Base-by-base conservation (phyloP, 2,329 filamentous ascomycete species). In the Fusarium sp. region DNA sequence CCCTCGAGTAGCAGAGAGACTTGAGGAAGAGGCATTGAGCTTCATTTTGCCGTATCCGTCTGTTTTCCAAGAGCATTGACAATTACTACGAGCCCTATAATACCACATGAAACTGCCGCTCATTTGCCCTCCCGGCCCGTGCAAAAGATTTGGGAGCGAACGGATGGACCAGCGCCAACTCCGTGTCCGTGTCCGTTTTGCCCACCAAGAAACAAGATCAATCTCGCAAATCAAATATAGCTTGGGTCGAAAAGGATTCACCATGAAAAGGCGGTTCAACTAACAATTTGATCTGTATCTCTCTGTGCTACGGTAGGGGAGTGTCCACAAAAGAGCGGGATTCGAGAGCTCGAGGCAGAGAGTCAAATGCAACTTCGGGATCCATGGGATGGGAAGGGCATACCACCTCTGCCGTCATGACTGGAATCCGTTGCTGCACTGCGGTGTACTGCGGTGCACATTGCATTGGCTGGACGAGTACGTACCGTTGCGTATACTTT, bases 241-340 rank as follows among this genome's bases (percentile, higher is more conserved):
- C 35, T 32, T 37, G 35, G 16, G 35, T 37, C 35, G 7, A 16
- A 37, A 37, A 11, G 58, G 25, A 35, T 48, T 58, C 23, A 58
- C 18, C 35, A n/a, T 14, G 20, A 18, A 20, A 20, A 37, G 52
- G 54, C 41, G 35, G 52, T 35, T 35, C 18, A 25, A n/a, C 59
- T 41, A 23, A 20, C 48, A 23, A 30, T 56, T 45, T 32, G 16
- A 64, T 14, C 48, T 35, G 56, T 67, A 65, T 75, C 72, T 75
- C 41, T 59, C 72, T 69, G 64, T 68, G 58, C 50, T 61, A 62
- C 72, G 63, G 66, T 66, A 69, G 72, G 72, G 72, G 72, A 73
- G 72, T 75, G 65, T 39, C 54, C 45, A 67, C 72, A 75, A 75
- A 75, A 75, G 72, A 75, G 72, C 72, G 72, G 72, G 66, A 75